Base-by-base conservation (phyloP, 306 rosid species). In the Vicia sativa region DNA sequence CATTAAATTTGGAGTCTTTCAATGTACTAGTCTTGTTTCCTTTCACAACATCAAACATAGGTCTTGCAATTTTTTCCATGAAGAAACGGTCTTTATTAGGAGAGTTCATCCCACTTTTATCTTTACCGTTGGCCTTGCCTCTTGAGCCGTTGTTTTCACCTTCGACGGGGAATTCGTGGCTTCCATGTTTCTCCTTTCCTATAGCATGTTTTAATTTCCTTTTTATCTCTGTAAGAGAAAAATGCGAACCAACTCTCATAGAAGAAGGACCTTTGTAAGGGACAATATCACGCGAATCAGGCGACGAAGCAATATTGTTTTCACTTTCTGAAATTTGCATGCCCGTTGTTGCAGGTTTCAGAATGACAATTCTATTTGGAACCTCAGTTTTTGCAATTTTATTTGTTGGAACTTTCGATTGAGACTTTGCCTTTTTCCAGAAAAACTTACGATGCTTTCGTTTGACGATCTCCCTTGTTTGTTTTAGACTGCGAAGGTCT, bases 141-240 rank as follows among this genome's bases (percentile, higher is more conserved):
- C 75, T 56, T 12, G 76, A 80, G 75, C 49, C 73, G 42, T 3
- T 45, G 45, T 59, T 70, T 71, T 70, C 76, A 71, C 11, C 35
- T 38, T 58, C 74, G 55, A 5, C 35, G 16, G 80, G 62, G 53
- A 75, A 46, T 45, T 62, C 53, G 19, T 81, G 74, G 42, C 52
- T 69, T 84, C 81, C 96, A 62, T 78, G 83, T 31, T 69, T 85
- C 73, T 92, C 96, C 81, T 82, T 90, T 75, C 98, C 93, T 78
- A 90, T 84, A 34, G 91, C 98, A 79, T 82, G 74, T 78, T 80
- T 93, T 63, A 90, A 72, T 75, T 82, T 90, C 83, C 82, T 86
- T 75, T 93, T 93, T 11, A 93, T 81, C 73, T 86, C 98, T 6
- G 91, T 55, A 45, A 93, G 90, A 50, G 91, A 89, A 83, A 88